Percentiles rank a stretch among this genome's conserved stretches.
Conservation (phyloP, 2,329 filamentous ascomycete genomes). For the Microascus cirrosus region DNA sequence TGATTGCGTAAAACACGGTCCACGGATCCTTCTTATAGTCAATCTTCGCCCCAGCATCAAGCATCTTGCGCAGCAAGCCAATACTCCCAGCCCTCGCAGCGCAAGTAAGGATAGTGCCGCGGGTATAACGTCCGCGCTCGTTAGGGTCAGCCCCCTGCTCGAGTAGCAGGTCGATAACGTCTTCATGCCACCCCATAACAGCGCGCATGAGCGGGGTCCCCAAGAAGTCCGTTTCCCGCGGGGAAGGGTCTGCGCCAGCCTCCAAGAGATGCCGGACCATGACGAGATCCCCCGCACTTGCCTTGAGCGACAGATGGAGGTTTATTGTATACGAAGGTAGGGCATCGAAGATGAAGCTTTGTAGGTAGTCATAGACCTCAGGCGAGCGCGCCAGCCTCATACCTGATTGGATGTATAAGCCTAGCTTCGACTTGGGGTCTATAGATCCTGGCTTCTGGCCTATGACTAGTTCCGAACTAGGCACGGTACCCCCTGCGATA, state of each 20-base stretch:
- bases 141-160: background rate
- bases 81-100: background rate
- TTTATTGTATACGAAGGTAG: background rate
- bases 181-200: background rate
- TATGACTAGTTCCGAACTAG: background rate
- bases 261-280: background rate
- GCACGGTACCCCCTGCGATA: background rate
- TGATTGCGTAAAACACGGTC: background rate
- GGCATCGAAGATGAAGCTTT: background rate
- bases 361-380: background rate
- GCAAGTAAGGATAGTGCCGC: background rate
- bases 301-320: background rate
- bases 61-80: background rate
- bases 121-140: background rate
- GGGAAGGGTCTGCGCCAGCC: background rate
- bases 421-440: background rate
- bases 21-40: background rate
- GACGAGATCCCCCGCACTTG: background rate
- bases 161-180: background rate
- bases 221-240: background rate
- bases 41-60: background rate
- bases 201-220: background rate
- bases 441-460: background rate
- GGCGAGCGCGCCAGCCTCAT: background rate
- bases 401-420: background rate